These are phyloP conservation scores for Populus nigra DNA, from an alignment of 345 rosid species.

Conservation along the genomic window DNA sequence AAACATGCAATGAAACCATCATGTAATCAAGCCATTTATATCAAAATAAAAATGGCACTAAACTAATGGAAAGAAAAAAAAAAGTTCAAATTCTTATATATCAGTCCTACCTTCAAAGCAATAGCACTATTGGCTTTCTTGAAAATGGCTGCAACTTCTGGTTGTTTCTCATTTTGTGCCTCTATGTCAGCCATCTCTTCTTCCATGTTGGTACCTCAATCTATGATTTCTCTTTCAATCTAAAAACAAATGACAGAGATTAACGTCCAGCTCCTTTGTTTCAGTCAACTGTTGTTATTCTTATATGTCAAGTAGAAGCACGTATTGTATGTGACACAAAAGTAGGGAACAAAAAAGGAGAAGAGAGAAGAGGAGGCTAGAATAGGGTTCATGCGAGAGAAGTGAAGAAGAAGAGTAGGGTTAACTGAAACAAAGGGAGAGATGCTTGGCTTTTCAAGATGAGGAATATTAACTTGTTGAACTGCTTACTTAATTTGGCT, in stretches of 20 bases:
- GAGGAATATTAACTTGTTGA: background rate
- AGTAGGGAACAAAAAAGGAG: background rate
- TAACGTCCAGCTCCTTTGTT: background rate
- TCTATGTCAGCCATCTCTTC: constrained; percentile 26
- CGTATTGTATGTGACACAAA: background rate
- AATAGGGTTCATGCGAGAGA: constrained; percentile 9
- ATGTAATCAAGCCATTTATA: background rate
- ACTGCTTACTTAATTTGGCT: background rate
- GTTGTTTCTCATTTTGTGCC: constrained; percentile 13
- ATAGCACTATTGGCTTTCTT: constrained; percentile 35
- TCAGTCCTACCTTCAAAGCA: constrained; percentile 37
- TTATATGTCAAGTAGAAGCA: background rate
- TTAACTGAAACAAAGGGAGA: background rate
- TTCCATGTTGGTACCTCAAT: background rate
- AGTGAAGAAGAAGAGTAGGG: background rate
- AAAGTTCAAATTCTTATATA: background rate
- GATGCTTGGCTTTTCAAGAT: background rate
- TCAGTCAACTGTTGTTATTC: background rate
- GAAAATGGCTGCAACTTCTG: constrained; percentile 28
- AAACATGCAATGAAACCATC: background rate
- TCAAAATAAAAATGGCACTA: background rate
- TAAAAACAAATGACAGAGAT: background rate
- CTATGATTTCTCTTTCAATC: background rate
- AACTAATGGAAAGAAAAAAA: background rate
- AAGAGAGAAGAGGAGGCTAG: background rate